Base-by-base conservation (phyloP, 345 rosid species). In the Boechera divaricarpa region DNA sequence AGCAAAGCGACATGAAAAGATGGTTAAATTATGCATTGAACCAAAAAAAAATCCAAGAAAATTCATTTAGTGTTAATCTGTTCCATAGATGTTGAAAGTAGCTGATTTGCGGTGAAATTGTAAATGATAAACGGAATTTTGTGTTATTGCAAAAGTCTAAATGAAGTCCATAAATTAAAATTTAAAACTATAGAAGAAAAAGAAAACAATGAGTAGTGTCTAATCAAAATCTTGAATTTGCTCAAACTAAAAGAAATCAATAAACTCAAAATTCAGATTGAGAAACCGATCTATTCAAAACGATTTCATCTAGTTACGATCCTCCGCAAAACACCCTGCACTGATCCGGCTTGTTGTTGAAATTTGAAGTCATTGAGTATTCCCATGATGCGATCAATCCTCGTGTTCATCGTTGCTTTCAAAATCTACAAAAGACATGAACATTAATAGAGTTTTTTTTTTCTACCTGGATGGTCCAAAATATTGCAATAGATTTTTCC, bases 401-500 rank as follows among this genome's bases (percentile, higher is more conserved):
- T 89, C 87, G 41, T 91, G 97, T 52, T 86, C 96, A 54, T 82
- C 87, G 18, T 93, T 97, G 54, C 78, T 86, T 79, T 94, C 97
- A 9, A 94, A 91, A 82, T 94, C 97, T 94, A 89, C 86, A 79
- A 38, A 51, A 53, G 55, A 41, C 69, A 70, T 51, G 0, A 64
- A 49, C 69, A 35, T 70, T 39, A 41, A 36, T 8, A 28, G 10
- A 26, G 24, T 8, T 10, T 38, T 5, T 0, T 4, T 21, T 12
- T 18, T 74, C 33, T 33, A 29, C 64, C 42, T 33, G 3, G 10
- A 15, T 1, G n/a, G 26, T 35, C 1, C 51, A 67, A 64, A 35
- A n/a, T 3, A 13, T 4, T 31, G 47, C 6, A 21, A 33, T 4
- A 33, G 9, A 28, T 24, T 56, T 38, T 54, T 7, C 18, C 68